Evolutionary conservation across 495 filamentous ascomycete genomes (phyloP), one percentile per base, ranked within the genome.

Genomic region (Aspergillus saccharolyticus): DNA sequence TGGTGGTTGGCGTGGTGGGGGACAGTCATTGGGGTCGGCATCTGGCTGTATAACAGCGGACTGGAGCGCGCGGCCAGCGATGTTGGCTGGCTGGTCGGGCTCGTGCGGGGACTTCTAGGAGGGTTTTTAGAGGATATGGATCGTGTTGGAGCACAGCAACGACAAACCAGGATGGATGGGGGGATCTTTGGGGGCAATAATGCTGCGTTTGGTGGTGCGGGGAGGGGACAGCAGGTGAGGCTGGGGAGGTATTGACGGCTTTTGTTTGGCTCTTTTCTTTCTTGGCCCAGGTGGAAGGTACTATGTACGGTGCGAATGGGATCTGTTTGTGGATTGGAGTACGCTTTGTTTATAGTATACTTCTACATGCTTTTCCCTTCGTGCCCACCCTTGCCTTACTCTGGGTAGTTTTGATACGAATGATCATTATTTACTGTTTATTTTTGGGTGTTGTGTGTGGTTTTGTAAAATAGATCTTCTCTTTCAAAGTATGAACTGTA

Each of bases 31-130:
- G 72, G 73, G 0, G 3, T 82, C 1, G 78, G 71, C 0, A 70
- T 78, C 39, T 81, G 81, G 56, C 74, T 89, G 14, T 92, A 80
- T 68, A 77, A 77, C 54, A 70, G 84, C 14, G 90, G 90, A 0
- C 50, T 84, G 55, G 88, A 85, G 66, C 77, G 79, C 49, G 82
- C 81, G 5, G 57, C 78, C 42, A 69, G 73, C 20, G 89, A 92
- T 61, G 56, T 80, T 2, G 83, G 78, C 0, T 85, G 83, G 75
- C 57, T 74, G 2, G 70, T 72, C 55, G 79, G 80, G 7, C 71
- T 86, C 51, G 65, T 71, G 56, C 68, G 73, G 21, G 80, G 89
- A 25, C 86, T 85, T 72, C 67, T 78, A 59, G 67, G 72, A 54
- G 82, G 85, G 68, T 84, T 84, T 55, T 48, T 58, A 42, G 46